A percentile compares a stretch with the other conserved stretches of the same genome.
Conservation (phyloP, 176 grass and related monocot genomes). For the Olyra latifolia region DNA sequence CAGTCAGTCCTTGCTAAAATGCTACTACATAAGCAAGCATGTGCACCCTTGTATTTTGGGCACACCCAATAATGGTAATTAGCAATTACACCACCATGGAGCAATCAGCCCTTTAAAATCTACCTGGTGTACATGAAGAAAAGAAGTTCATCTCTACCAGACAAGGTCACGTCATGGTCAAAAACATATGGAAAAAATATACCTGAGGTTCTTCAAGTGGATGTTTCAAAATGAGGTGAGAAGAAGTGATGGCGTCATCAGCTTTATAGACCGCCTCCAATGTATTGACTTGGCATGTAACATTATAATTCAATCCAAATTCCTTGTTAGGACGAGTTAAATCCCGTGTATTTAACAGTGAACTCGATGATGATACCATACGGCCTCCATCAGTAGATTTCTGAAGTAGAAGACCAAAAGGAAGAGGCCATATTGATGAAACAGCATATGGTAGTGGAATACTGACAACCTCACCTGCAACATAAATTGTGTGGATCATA, state of each 20-base stretch:
- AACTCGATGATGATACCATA: conserved; percentile 62
- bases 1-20: conserved; percentile 10
- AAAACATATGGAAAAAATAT: conserved; percentile 23
- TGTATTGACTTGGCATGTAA: conserved; percentile 36
- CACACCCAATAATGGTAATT: conserved; percentile 19
- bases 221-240: conserved; percentile 88
- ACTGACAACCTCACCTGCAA: conserved; percentile 76
- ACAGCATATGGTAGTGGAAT: conserved; percentile 78
- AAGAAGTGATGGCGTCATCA: conserved; percentile 58
- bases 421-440: conserved; percentile 88
- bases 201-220: conserved; percentile 96
- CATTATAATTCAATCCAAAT: conserved; percentile 59
- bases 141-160: conserved; percentile 4
- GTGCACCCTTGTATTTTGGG: not conserved
- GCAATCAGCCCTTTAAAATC: conserved; percentile 9
- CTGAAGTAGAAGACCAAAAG: conserved; percentile 80
- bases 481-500: conserved; percentile 13
- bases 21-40: not conserved
- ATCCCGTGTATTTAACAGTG: conserved; percentile 65
- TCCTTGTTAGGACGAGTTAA: conserved; percentile 75
- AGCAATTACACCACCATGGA: not conserved
- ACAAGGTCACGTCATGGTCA: not conserved
- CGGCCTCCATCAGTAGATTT: conserved; percentile 71
- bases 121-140: not conserved
- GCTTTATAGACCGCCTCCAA: conserved; percentile 54